Conservation (phyloP, 257 asterid species). For the Dorcoceras hygrometricum region DNA sequence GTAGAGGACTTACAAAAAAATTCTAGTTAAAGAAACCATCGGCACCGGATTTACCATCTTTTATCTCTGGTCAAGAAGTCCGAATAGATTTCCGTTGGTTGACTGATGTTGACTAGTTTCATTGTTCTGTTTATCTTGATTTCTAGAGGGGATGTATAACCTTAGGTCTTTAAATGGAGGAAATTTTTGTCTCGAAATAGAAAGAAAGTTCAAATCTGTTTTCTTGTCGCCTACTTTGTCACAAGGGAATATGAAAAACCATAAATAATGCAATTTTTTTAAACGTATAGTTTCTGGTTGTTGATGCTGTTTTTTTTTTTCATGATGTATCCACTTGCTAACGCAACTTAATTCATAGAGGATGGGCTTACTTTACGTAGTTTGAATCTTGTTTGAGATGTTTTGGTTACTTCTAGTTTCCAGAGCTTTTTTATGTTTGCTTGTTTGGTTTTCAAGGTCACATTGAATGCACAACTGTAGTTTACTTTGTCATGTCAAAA, state of each 20-base stretch:
- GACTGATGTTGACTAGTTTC: background rate
- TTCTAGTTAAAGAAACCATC: background rate
- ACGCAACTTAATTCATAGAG: slow-evolving; percentile 8
- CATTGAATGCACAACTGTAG: background rate
- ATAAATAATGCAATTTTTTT: background rate
- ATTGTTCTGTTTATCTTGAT: background rate
- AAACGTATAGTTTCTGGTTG: background rate
- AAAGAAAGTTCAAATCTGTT: background rate
- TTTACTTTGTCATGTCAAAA: slow-evolving; percentile 12
- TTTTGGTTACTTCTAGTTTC: slow-evolving; percentile 6
- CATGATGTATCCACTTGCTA: background rate
- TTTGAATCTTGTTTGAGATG: slow-evolving; percentile 20
- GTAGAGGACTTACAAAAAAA: background rate
- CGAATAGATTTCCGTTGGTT: slow-evolving; percentile 5
- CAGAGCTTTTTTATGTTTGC: background rate
- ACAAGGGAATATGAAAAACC: background rate
- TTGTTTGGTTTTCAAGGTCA: slow-evolving; percentile 22
- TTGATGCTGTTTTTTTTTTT: slow-evolving; percentile 3
- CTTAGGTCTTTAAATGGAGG: background rate
- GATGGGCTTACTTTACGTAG: slow-evolving; percentile 4
- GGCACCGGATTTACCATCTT: background rate
- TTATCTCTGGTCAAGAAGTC: background rate
- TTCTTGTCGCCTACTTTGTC: background rate
- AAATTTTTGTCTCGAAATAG: background rate
- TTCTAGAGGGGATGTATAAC: background rate